Percentiles rank a stretch among this genome's conserved stretches.
Evolutionary conservation across 2,329 filamentous ascomycete species (phyloP).

Genomic region (Ophiostoma piceae): DNA sequence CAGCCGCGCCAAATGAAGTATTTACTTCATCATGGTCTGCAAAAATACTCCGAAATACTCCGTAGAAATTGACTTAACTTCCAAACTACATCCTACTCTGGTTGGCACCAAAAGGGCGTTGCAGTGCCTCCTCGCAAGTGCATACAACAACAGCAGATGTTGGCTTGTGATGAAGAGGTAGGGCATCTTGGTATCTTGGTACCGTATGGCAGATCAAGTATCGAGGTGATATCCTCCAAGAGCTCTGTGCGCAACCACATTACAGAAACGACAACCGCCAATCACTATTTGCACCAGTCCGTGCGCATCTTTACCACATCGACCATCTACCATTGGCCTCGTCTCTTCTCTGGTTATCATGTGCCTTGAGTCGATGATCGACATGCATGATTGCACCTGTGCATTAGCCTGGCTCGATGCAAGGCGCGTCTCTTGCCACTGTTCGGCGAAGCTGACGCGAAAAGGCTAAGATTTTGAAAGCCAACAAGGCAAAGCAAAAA

Average conservation of each 20-base stretch:
- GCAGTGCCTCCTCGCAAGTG: slow-evolving; percentile 1
- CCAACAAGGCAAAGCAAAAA: not conserved
- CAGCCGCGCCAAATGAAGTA: not conserved
- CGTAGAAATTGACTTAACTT: not conserved
- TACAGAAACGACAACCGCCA: not conserved
- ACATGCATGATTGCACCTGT: not conserved
- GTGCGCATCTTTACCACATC: not conserved
- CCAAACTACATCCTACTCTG: not conserved
- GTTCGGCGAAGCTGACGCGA: slow-evolving; percentile 6
- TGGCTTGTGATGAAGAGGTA: not conserved
- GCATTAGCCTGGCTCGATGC: not conserved
- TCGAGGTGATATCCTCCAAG: not conserved
- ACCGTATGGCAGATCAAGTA: not conserved
- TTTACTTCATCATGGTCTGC: not conserved
- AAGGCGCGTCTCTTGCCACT: slow-evolving; percentile 8
- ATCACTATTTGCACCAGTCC: slow-evolving; percentile 5
- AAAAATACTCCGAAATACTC: not conserved
- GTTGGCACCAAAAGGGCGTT: not conserved
- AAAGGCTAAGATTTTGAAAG: not conserved
- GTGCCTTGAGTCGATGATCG: not conserved
- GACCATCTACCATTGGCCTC: not conserved
- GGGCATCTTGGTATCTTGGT: not conserved
- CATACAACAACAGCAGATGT: slow-evolving; percentile 1
- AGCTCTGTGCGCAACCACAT: not conserved
- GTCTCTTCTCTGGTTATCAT: not conserved